Conservation (phyloP, 2,329 filamentous ascomycete species). For the Chaetothyriales sp. region DNA sequence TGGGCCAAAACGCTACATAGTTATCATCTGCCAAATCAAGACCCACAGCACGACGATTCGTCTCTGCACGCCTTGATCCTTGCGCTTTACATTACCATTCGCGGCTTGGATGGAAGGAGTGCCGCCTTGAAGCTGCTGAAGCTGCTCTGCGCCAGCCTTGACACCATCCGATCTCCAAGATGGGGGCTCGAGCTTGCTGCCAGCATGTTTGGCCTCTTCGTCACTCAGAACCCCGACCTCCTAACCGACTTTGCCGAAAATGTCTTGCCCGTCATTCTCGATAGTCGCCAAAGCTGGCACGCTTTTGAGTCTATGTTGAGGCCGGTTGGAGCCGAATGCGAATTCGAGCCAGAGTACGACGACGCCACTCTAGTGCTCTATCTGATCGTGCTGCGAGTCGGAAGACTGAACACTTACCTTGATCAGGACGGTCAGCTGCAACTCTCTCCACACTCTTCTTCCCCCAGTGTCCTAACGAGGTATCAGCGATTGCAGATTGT, state of each 20-base stretch:
- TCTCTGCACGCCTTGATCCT: constrained; percentile 7
- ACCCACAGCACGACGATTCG: constrained; percentile 1
- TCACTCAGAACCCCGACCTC: constrained; percentile 9
- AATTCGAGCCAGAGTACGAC: not conserved
- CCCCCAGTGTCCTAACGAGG: constrained; percentile 1
- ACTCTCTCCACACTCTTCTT: not conserved
- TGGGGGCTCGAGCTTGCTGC: constrained; percentile 3
- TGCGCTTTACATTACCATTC: constrained; percentile 14
- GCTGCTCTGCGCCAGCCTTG: constrained; percentile 7
- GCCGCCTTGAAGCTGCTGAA: constrained; percentile 15
- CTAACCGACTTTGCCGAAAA: constrained; percentile 14
- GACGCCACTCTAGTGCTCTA: constrained; percentile 2
- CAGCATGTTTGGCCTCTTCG: constrained; percentile 1
- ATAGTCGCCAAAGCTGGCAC: not conserved
- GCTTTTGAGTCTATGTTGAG: too few relatives aligned
- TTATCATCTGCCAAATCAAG: constrained; percentile 5
- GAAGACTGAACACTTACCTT: constrained; percentile 5
- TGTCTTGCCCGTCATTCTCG: constrained; percentile 14
- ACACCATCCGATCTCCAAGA: not conserved
- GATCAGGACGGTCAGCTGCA: constrained; percentile 3
- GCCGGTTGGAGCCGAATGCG: not conserved
- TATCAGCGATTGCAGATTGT: constrained; percentile 8
- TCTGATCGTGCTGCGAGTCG: constrained; percentile 13
- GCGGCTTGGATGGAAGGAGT: constrained; percentile 14
- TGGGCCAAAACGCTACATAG: constrained; percentile 6